These are phyloP conservation scores for Metrosideros polymorpha DNA, from an alignment of 441 rosid genomes.

Conservation along the genomic window DNA sequence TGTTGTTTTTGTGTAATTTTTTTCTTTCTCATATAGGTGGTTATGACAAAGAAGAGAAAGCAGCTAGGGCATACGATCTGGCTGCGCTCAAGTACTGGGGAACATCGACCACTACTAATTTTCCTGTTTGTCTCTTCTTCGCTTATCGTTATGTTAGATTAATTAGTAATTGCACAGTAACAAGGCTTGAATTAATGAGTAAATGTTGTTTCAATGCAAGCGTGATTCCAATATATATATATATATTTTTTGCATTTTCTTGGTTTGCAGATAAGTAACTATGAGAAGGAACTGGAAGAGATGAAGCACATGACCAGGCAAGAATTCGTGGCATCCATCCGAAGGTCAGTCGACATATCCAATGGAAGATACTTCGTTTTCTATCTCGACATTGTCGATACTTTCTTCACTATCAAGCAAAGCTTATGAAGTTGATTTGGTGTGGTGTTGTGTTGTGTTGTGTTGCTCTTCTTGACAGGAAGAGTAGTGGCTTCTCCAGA, in stretches of 20 bases:
- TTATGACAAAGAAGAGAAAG: slow-evolving; percentile 99
- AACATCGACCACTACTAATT: slow-evolving; percentile 86
- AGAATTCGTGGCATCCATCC: slow-evolving; percentile 90
- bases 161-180: not conserved
- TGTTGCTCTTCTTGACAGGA: slow-evolving; percentile 27
- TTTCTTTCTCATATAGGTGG: slow-evolving; percentile 44
- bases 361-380: not conserved
- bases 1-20: not conserved
- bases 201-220: not conserved
- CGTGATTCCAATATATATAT: not conserved
- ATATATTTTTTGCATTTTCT: not conserved
- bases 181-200: not conserved
- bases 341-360: slow-evolving; percentile 40
- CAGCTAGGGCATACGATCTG: slow-evolving; percentile 92
- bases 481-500: slow-evolving; percentile 97
- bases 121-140: slow-evolving; percentile 41
- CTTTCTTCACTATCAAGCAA: not conserved
- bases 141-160: not conserved
- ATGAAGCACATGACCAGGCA: slow-evolving; percentile 98
- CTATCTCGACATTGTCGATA: not conserved
- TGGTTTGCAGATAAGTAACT: slow-evolving; percentile 56
- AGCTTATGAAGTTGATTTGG: not conserved
- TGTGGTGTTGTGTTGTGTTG: not conserved
- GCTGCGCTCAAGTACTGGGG: slow-evolving; percentile 98
- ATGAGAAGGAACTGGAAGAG: slow-evolving; percentile 92